Percentiles rank a stretch among this genome's conserved stretches.
Evolutionary conservation across 176 grass and related monocot genomes (phyloP).

Genomic region (Cymbopogon citratus): DNA sequence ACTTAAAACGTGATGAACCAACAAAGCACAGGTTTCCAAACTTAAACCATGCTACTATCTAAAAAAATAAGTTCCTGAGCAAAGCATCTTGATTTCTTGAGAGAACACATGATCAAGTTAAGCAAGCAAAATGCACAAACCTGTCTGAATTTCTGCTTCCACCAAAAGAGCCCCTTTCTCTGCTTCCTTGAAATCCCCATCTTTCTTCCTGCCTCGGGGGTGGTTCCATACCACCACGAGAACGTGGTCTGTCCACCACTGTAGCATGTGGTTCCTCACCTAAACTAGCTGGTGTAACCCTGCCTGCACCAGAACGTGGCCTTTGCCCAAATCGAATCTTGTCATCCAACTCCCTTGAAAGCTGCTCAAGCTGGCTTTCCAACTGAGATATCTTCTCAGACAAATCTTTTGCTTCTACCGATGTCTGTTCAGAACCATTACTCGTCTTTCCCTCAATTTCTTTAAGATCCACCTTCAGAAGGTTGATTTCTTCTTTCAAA

Average conservation of each 20-base stretch:
- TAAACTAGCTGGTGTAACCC: slow-evolving; percentile 25
- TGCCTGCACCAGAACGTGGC: slow-evolving; percentile 57
- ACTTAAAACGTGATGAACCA: not conserved
- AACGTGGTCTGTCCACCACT: slow-evolving; percentile 55
- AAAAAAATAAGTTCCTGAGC: not conserved
- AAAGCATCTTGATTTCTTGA: not conserved
- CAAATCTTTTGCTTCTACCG: slow-evolving; percentile 23
- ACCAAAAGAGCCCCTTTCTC: slow-evolving; percentile 62
- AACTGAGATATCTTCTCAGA: slow-evolving; percentile 47
- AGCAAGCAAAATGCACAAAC: slow-evolving; percentile 37
- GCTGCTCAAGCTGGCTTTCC: slow-evolving; percentile 52
- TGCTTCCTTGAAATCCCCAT: slow-evolving; percentile 71
- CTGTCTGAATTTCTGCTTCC: slow-evolving; percentile 53
- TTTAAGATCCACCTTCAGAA: slow-evolving; percentile 41
- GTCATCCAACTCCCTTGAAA: slow-evolving; percentile 56
- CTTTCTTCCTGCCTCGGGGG: slow-evolving; percentile 54
- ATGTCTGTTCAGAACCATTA: slow-evolving; percentile 37
- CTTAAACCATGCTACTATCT: not conserved
- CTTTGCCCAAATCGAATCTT: slow-evolving; percentile 60
- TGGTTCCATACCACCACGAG: slow-evolving; percentile 56
- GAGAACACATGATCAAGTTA: slow-evolving; percentile 10
- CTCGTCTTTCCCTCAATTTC: slow-evolving; percentile 31
- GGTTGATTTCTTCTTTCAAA: slow-evolving; percentile 60
- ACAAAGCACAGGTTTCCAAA: not conserved
- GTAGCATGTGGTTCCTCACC: slow-evolving; percentile 39